phyloP scores from a whole-genome alignment of 306 rosid genomes.

The Mimosa pudica region DNA sequence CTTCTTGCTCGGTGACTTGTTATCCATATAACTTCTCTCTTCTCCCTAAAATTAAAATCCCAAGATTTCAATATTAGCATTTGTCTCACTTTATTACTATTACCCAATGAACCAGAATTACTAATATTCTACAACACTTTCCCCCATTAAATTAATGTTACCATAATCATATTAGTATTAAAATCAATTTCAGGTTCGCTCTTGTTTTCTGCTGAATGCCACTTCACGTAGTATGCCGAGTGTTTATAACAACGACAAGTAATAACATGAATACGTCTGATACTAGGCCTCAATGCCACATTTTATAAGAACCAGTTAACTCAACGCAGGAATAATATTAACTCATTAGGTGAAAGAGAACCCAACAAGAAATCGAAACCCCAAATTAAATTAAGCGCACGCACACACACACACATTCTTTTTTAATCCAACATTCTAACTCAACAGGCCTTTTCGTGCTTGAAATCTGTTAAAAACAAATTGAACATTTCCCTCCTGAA shows the following conservation, averaged over 20 bases:
- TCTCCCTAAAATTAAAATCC: conserved; percentile 34
- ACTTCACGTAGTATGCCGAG: neutral
- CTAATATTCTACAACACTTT: too few species aligned
- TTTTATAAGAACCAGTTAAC: neutral
- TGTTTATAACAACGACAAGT: neutral
- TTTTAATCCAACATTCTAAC: neutral
- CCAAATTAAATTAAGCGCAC: neutral
- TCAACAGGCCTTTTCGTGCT: neutral
- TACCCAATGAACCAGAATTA: too few species aligned
- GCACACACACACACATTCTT: too few species aligned
- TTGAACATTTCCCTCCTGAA: too few species aligned
- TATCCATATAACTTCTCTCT: conserved; percentile 45
- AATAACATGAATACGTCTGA: neutral
- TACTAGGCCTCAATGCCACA: neutral
- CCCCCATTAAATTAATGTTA: neutral
- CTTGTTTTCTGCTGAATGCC: neutral
- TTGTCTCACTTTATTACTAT: neutral
- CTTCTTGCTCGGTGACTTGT: conserved; percentile 38
- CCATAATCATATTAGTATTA: neutral
- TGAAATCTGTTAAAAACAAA: neutral
- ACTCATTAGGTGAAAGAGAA: neutral
- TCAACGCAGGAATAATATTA: too few species aligned
- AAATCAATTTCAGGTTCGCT: neutral
- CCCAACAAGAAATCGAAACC: neutral
- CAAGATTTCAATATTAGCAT: conserved; percentile 5